These are phyloP conservation scores for Acer saccharum DNA, from an alignment of 345 rosid species.

Conservation along the genomic window DNA sequence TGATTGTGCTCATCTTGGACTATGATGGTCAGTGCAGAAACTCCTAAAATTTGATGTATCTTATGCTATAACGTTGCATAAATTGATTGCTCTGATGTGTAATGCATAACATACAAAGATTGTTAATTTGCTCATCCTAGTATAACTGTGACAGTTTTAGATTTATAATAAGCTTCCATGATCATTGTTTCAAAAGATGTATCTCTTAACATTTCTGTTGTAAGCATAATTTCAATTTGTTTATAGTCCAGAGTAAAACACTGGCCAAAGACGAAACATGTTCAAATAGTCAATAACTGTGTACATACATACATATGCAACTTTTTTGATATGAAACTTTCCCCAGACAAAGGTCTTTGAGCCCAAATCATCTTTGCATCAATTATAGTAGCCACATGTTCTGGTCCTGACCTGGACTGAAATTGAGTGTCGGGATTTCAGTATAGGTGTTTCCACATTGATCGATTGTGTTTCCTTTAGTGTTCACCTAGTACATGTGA, in stretches of 20 bases:
- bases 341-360: background rate
- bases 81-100: background rate
- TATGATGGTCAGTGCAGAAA: background rate
- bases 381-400: background rate
- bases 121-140: slow-evolving; percentile 3
- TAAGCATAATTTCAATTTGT: background rate
- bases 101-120: background rate
- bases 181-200: background rate
- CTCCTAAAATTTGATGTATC: background rate
- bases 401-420: background rate
- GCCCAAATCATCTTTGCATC: background rate
- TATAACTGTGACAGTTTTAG: background rate
- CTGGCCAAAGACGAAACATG: background rate
- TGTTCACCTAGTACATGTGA: background rate
- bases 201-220: background rate
- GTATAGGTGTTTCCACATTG: background rate
- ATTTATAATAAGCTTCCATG: background rate
- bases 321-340: background rate
- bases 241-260: background rate
- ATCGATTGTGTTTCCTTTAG: background rate
- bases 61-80: background rate
- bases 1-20: background rate
- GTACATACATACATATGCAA: background rate
- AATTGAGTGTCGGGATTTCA: background rate
- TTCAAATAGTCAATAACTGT: background rate